Conservation (phyloP, 805 yeast species). For the Suhomyces kilbournensis region DNA sequence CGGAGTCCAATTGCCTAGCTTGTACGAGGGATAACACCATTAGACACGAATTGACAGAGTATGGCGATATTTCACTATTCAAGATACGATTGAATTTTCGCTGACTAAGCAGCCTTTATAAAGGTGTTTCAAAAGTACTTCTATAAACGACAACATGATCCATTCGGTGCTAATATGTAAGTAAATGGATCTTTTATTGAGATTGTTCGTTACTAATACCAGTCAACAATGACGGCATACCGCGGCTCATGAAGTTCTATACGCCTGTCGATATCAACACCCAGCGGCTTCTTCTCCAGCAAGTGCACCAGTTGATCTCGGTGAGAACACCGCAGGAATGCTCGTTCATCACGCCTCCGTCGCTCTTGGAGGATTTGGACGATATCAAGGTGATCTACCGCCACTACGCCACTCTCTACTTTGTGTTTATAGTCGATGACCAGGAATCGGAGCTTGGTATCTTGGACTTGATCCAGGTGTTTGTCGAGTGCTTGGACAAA, state of each 20-base stretch:
- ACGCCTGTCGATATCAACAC: conserved; percentile 85
- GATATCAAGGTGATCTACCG: conserved; percentile 88
- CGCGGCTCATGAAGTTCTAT: conserved; percentile 86
- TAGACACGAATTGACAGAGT: no score
- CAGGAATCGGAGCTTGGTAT: conserved; percentile 95
- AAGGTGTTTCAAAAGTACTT: not conserved
- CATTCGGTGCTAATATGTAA: conserved; percentile 80
- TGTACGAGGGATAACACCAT: not conserved
- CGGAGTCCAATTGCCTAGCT: conserved; percentile 1
- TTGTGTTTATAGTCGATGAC: conserved; percentile 92
- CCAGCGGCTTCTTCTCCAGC: conserved; percentile 75
- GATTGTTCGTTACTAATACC: conserved; percentile 4
- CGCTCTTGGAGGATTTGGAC: conserved; percentile 63
- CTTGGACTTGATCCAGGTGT: conserved; percentile 89
- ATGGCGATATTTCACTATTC: no score
- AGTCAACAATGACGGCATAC: conserved; percentile 89
- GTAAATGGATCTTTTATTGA: conserved; percentile 22
- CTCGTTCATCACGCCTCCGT: conserved; percentile 87
- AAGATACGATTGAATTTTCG: no score
- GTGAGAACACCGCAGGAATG: conserved; percentile 74
- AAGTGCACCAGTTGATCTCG: conserved; percentile 75
- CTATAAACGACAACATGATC: conserved; percentile 51
- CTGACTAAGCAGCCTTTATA: not conserved
- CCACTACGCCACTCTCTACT: conserved; percentile 93
- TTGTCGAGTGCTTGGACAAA: conserved; percentile 89